Conservation (phyloP, 495 filamentous ascomycete species). For the Neurospora hispaniola region DNA sequence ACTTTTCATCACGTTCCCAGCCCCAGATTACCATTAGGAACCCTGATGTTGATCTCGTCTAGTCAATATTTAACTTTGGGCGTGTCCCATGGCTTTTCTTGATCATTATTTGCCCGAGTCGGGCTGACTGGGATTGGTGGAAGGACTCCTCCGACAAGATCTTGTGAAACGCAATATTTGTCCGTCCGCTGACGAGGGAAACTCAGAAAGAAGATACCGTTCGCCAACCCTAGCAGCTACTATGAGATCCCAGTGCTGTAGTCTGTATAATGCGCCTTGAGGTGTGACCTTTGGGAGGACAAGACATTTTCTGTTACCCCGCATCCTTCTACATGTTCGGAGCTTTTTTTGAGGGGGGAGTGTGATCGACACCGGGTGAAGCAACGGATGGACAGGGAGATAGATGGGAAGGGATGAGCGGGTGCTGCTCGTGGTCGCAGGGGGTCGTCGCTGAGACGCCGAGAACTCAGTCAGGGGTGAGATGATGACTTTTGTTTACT, state of each 20-base stretch:
- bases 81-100: not conserved
- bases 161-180: not conserved
- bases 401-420: not conserved
- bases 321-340: not conserved
- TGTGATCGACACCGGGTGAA: not conserved
- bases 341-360: not conserved
- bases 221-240: not conserved
- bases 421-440: not conserved
- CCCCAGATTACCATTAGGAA: not conserved
- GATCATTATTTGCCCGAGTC: not conserved
- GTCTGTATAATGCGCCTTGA: not conserved
- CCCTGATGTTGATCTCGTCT: not conserved
- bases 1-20: not conserved
- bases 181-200: not conserved
- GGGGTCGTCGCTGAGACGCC: not conserved
- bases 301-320: not conserved
- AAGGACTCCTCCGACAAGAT: not conserved
- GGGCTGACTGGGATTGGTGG: not conserved
- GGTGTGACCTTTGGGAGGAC: not conserved
- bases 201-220: not conserved
- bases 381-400: not conserved
- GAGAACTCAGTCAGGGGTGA: not conserved
- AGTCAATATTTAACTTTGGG: not conserved
- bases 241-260: not conserved
- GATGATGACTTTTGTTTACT: not conserved